Evolutionary conservation across 805 yeast species (phyloP), one percentile per base, ranked within the genome.

Genomic region (Cyberlindnera euphorbiae): DNA sequence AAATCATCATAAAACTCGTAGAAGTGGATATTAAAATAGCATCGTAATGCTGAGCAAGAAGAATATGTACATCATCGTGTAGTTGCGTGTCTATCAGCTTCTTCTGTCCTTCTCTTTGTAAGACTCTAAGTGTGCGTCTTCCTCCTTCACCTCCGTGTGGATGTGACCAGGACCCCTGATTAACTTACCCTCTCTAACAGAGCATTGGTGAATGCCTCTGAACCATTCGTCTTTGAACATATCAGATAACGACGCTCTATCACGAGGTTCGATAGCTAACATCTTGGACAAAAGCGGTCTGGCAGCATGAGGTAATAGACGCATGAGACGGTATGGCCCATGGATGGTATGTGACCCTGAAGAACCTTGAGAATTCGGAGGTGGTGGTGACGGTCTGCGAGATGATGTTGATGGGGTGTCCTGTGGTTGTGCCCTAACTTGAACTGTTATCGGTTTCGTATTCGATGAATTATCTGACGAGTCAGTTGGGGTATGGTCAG

Each of bases 301-400:
- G 12, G 93, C 66, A 7, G 90, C 88, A 57, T 84, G 95, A 5
- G 95, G 95, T 25, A 84, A 61, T 33, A 84, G 63, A 60, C 95
- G 73, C 80, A 84, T 75, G 46, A 84, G 63, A 55, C 95, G 67
- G 60, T 84, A 84, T 9, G 93, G 90, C 6, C 95, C 95, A 51
- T 82, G 88, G 17, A 82, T 36, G 1, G 39, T 29, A 12, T 32
- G 34, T 3, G 37, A 9, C 3, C 11, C 24, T n/a, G 36, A 24
- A 10, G n/a, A 6, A n/a, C 26, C 26, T 6, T 7, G n/a, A 14
- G 9, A 11, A 8, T n/a, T 5, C 14, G 16, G 6, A 7, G 28
- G 13, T 13, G 11, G 28, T 26, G 28, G 9, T 19, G 22, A 19
- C 22, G 7, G 7, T 9, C 9, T 19, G n/a, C n/a, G n/a, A n/a